Base-by-base conservation (phyloP, 1,284 basidiomycete genomes). In the Rhodofomes roseus region DNA sequence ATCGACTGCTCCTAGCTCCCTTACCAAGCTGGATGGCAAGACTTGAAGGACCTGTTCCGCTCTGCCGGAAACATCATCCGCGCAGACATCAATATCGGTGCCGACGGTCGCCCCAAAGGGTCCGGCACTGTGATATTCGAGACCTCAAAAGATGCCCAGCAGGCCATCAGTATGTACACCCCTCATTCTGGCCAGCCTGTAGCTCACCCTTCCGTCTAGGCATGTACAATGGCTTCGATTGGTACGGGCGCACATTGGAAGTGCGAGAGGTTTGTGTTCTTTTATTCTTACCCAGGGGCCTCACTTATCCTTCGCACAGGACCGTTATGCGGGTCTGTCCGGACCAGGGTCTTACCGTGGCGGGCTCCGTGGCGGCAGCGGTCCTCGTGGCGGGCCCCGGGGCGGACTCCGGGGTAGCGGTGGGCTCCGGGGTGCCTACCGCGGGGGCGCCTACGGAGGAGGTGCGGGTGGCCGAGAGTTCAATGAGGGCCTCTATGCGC, bases 11-110 rank as follows among this genome's bases (percentile, higher is more conserved):
- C 58, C 8, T 67, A 97, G 95, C 76, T 98, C 23, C 96, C 96
- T 0, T 93, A 93, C 70, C 93, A 95, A 75, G 95, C 95, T 34
- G 94, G 94, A 41, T 99, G 96, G 96, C 96, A 99, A 74, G 96
- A 99, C 72, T 81, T 99, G 60, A 99, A 98, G 74, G 96, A 98
- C 73, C 79, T 98, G 34, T 98, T 98, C 87, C 87, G 96, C 58
- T 86, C 92, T 34, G 93, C 96, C 41, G 96, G 96, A 27, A 93
- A 92, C 70, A 95, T 98, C 67, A 86, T 97, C 62, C 87, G 96
- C 41, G 95, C 96, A 58, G 96, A 99, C 72, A 91, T 98, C 68
- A 95, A 95, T 68, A 91, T 95, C 66, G 90, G 88, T 60, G 86
- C 87, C 20, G 95, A 98, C 75, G 96, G 96, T 18, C 84, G 91